These are phyloP conservation scores for Discostella stelligeroides DNA, from an alignment of 108 stramenopile species.

Conservation along the genomic window DNA sequence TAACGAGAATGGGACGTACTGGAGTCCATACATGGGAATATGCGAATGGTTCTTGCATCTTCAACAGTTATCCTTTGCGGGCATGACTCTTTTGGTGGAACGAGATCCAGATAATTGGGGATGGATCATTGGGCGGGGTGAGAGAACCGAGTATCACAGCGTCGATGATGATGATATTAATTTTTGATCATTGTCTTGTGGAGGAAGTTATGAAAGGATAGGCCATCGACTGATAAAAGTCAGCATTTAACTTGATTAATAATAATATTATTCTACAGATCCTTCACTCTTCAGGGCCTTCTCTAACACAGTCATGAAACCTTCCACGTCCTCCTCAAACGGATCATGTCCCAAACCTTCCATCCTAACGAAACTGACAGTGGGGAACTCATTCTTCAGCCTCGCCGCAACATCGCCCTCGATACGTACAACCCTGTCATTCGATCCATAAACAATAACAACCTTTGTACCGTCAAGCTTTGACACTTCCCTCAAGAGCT, in stretches of 20 bases:
- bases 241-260: no score
- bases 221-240: no score
- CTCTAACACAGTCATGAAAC: slow-evolving; percentile 54
- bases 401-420: slow-evolving; percentile 13
- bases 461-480: slow-evolving; percentile 53
- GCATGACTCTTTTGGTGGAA: slow-evolving; percentile 35
- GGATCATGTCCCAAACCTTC: slow-evolving; percentile 79
- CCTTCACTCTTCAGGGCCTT: no score
- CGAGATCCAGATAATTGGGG: slow-evolving; percentile 36
- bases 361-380: slow-evolving; percentile 47
- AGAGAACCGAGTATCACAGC: slow-evolving; percentile 35
- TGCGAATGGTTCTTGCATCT: slow-evolving; percentile 32
- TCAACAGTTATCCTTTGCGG: slow-evolving; percentile 28
- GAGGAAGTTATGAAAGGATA: no score
- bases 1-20: slow-evolving; percentile 25
- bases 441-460: slow-evolving; percentile 59
- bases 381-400: slow-evolving; percentile 38
- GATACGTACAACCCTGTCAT: slow-evolving; percentile 57
- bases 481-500: slow-evolving; percentile 47
- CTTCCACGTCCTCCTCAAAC: slow-evolving; percentile 76
- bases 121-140: slow-evolving; percentile 36
- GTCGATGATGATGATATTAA: slow-evolving; percentile 14
- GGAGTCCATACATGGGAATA: slow-evolving; percentile 38
- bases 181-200: no score
- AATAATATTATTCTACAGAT: no score